phyloP scores from a whole-genome alignment of 305 asterid genomes.

The Fraxinus sp. region DNA sequence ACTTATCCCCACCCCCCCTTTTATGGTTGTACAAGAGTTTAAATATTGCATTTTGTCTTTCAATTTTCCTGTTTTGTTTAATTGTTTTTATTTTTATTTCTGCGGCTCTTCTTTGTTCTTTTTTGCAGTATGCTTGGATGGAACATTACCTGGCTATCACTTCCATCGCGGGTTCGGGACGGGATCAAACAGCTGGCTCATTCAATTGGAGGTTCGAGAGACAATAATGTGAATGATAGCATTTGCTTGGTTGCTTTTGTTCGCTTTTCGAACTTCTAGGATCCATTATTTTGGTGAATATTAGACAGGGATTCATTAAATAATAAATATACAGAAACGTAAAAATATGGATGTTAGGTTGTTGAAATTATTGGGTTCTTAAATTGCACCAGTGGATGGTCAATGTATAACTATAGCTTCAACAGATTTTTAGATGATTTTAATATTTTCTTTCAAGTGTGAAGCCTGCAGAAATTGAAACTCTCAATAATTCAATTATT shows the following conservation, averaged over 20 bases:
- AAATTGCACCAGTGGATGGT: not conserved
- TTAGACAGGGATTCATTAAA: not conserved
- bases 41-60: not conserved
- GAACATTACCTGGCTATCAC: conserved; percentile 52
- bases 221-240: not conserved
- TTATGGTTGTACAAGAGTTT: not conserved
- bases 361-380: not conserved
- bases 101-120: not conserved
- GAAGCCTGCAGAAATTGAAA: not conserved
- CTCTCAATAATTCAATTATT: not conserved
- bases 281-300: not conserved
- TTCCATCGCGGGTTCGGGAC: conserved; percentile 46
- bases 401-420: not conserved
- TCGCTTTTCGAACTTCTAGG: not conserved
- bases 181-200: conserved; percentile 49
- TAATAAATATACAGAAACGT: not conserved
- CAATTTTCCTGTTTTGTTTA: not conserved
- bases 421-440: not conserved
- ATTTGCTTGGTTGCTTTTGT: not conserved
- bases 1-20: not conserved
- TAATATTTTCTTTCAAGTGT: not conserved
- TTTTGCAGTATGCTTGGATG: conserved; percentile 53
- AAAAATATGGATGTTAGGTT: not conserved
- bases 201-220: conserved; percentile 46
- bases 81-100: not conserved